phyloP scores from a whole-genome alignment of 192 early-diverging fungal genomes.

The Paraglomus brasilianum region DNA sequence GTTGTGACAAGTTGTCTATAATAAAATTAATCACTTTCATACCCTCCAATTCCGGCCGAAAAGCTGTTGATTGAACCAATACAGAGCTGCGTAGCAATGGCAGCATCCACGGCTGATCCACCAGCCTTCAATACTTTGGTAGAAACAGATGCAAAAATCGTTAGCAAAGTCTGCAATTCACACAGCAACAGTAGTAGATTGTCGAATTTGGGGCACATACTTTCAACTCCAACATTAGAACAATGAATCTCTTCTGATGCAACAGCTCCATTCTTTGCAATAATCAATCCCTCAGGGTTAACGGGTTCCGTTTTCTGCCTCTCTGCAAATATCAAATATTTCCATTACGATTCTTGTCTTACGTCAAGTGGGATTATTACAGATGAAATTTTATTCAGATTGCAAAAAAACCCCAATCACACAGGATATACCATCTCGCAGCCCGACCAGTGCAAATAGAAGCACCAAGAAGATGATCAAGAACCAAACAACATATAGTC shows the following conservation, averaged over 20 bases:
- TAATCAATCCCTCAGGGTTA: slow-evolving; percentile 27
- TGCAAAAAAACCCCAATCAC: too few relatives aligned
- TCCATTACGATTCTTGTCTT: too few relatives aligned
- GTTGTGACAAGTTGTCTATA: not conserved
- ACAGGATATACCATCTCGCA: too few relatives aligned
- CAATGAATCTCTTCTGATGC: slow-evolving; percentile 68
- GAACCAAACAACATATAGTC: too few relatives aligned
- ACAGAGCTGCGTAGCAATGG: slow-evolving; percentile 83
- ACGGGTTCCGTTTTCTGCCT: too few relatives aligned
- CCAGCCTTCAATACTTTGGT: slow-evolving; percentile 69
- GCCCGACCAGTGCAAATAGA: too few relatives aligned
- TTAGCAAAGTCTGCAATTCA: not conserved
- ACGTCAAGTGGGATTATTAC: too few relatives aligned
- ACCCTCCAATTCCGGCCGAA: slow-evolving; percentile 85
- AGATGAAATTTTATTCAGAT: too few relatives aligned
- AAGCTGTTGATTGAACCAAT: slow-evolving; percentile 88
- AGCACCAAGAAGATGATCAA: too few relatives aligned
- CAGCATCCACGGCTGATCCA: slow-evolving; percentile 88
- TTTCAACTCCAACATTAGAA: slow-evolving; percentile 65
- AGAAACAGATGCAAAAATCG: not conserved
- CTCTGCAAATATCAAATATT: too few relatives aligned
- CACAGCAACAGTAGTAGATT: not conserved
- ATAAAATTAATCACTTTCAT: slow-evolving; percentile 1
- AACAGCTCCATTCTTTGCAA: slow-evolving; percentile 60
- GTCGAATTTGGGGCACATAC: slow-evolving; percentile 33